Evolutionary conservation across 2,329 filamentous ascomycete species (phyloP), one percentile per base, ranked within the genome.

Genomic region (Penicillium rolfsii): DNA sequence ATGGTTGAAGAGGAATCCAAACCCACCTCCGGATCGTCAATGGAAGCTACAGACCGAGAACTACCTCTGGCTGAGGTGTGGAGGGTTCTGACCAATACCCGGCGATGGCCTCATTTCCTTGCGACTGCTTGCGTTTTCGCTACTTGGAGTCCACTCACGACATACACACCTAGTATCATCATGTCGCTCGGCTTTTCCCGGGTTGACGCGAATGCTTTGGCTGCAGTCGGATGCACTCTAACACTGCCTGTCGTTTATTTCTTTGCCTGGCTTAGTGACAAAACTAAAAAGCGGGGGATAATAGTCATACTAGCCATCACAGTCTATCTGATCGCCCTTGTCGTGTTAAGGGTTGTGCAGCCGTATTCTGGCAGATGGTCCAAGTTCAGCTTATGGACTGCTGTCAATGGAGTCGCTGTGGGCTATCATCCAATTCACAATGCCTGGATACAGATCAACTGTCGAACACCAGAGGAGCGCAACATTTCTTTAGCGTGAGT

Each of bases 351-450:
- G 9, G 69, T 69, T 5, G 66, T 79, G 0, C 80, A 84, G 55
- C 75, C 79, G 0, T 73, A 77, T 50, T 78, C 81, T 0, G 78
- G 79, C 0, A 79, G 76, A 62, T 85, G 83, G 83, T 77, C 76
- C 7, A 76, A 77, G 11, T 83, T 80, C 73, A 81, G 77, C 0
- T 70, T 85, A 5, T 84, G 82, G 83, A 85, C 83, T 3, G 74
- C 75, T 0, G 76, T 84, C 3, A 84, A 85, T 67, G 73, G 73
- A 1, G 78, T 84, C 40, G 81, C 82, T 0, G 83, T 84, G 8
- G 80, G 82, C 0, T 85, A 84, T 62, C 83, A 85, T 67, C 82
- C 82, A 0, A 76, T 82, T 0, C 81, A 84, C 57, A 85, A 84
- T 68, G 77, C 80, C 0, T 85, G 82, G 82, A 72, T 83, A 19